Conservation (phyloP, 768 basidiomycete species). For the Termitomyces sp. region DNA sequence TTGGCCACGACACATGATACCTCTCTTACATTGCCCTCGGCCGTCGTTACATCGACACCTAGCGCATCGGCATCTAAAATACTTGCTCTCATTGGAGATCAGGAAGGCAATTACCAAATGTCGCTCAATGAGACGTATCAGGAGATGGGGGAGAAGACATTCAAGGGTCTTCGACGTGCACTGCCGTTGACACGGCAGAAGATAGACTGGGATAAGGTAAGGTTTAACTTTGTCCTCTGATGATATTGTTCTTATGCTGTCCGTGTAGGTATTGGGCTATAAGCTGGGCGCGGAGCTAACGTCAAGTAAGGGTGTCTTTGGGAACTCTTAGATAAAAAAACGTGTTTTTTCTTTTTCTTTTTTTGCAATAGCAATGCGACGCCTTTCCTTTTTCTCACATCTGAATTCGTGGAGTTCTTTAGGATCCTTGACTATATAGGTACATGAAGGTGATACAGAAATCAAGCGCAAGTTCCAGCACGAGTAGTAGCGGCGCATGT, state of each 20-base stretch:
- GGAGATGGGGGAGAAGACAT: constrained; percentile 89
- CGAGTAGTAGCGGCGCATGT: neutral
- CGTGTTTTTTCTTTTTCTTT: neutral
- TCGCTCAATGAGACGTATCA: constrained; percentile 80
- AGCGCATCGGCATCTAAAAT: constrained; percentile 59
- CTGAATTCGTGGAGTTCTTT: neutral
- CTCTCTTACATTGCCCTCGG: constrained; percentile 57
- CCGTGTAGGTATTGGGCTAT: constrained; percentile 43
- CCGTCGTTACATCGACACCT: constrained; percentile 47
- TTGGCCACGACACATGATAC: constrained; percentile 69
- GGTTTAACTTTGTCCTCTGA: constrained; percentile 5
- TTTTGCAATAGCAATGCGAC: neutral
- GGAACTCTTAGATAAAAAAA: constrained; percentile 19
- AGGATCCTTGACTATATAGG: neutral
- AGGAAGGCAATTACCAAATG: constrained; percentile 75
- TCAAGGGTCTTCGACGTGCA: constrained; percentile 85
- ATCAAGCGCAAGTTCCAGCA: neutral
- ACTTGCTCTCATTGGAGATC: constrained; percentile 73
- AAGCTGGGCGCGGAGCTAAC: constrained; percentile 75
- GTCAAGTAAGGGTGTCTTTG: constrained; percentile 55
- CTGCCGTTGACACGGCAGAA: constrained; percentile 91
- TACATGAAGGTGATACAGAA: neutral
- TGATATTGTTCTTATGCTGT: neutral
- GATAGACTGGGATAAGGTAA: constrained; percentile 92
- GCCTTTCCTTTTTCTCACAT: neutral